A percentile compares a stretch with the other conserved stretches of the same genome.
phyloP scores from a whole-genome alignment of 2,329 filamentous ascomycete genomes.

The Penicillium sp. region DNA sequence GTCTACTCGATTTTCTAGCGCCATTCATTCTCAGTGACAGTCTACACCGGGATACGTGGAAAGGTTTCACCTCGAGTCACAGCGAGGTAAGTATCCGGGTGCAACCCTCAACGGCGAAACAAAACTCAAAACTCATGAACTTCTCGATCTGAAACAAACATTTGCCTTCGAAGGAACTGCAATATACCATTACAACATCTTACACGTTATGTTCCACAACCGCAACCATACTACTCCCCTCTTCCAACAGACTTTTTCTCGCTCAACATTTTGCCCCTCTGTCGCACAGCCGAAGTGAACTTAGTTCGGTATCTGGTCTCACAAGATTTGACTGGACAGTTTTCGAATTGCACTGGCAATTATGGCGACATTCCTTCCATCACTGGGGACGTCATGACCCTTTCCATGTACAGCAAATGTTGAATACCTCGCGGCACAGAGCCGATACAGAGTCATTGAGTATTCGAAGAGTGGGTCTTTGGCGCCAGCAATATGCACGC shows the following conservation, averaged over 20 bases:
- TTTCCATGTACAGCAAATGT: constrained; percentile 28
- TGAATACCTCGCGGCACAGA: constrained; percentile 25
- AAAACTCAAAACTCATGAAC: background rate
- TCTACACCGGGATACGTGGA: background rate
- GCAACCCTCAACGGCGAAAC: constrained; percentile 9
- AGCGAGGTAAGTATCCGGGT: constrained; percentile 9
- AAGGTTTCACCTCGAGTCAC: constrained; percentile 1
- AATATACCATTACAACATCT: background rate
- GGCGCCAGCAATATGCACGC: constrained; percentile 26
- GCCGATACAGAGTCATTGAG: constrained; percentile 25
- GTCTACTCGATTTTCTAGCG: background rate
- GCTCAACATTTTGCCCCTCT: background rate
- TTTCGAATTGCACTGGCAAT: constrained; percentile 28
- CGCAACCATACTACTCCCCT: background rate
- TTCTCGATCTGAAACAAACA: constrained; percentile 4
- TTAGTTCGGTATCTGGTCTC: background rate
- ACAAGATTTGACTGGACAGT: constrained; percentile 17
- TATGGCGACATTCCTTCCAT: constrained; percentile 25
- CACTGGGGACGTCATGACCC: constrained; percentile 30
- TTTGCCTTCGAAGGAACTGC: background rate
- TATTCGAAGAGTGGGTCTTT: constrained; percentile 28
- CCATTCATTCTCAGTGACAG: background rate
- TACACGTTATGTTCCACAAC: background rate
- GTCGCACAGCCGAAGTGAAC: background rate
- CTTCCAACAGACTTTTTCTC: background rate